Conservation (phyloP, 306 rosid species). For the Vicia faba region DNA sequence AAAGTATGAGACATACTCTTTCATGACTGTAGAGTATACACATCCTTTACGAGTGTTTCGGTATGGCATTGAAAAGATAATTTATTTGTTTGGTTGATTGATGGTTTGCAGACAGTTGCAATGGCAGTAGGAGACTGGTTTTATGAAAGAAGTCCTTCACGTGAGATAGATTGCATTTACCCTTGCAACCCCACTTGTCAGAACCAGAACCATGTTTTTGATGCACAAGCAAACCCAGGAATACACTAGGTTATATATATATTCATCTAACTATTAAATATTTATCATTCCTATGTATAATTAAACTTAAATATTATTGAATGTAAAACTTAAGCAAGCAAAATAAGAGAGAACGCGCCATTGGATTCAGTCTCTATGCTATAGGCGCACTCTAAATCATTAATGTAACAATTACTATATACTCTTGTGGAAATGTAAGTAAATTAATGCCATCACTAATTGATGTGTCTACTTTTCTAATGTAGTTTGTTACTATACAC, state of each 20-base stretch:
- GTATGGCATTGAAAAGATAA: background rate
- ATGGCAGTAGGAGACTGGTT: conserved; percentile 92
- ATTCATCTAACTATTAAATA: conserved; percentile 11
- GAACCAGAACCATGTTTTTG: conserved; percentile 54
- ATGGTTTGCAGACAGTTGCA: conserved; percentile 65
- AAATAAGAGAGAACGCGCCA: conserved; percentile 34
- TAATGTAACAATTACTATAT: conserved; percentile 24
- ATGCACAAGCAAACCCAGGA: conserved; percentile 37
- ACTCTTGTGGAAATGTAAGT: conserved; percentile 2
- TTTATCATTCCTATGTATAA: conserved; percentile 24
- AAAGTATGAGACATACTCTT: conserved; percentile 48
- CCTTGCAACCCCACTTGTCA: conserved; percentile 95
- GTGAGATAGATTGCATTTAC: conserved; percentile 68
- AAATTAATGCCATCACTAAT: background rate
- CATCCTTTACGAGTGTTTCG: background rate
- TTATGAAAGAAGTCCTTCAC: conserved; percentile 57
- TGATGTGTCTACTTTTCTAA: conserved; percentile 2
- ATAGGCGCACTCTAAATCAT: conserved; percentile 33
- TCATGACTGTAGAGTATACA: too few species aligned
- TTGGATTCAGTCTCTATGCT: conserved; percentile 36
- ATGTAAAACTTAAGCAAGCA: conserved; percentile 10
- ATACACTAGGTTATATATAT: conserved; percentile 26
- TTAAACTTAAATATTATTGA: conserved; percentile 10
- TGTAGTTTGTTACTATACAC: background rate
- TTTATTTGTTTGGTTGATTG: background rate